Percentiles rank a stretch among this genome's conserved stretches.
phyloP scores from a whole-genome alignment of 2,329 filamentous ascomycete genomes.

The Clonostachys solani region DNA sequence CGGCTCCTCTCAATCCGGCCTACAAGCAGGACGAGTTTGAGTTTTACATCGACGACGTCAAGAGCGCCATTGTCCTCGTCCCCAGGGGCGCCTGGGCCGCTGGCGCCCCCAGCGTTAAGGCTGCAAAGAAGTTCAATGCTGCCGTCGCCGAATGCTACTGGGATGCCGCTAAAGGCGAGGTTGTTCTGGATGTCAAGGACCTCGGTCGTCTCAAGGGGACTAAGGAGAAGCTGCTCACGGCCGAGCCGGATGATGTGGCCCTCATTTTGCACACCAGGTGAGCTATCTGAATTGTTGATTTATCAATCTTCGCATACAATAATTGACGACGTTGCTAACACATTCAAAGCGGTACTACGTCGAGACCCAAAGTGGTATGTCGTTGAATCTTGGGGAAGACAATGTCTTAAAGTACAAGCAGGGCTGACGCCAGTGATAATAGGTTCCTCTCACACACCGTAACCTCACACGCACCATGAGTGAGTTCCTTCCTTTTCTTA shows the following conservation, averaged over 20 bases:
- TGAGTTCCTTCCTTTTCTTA: conserved; percentile 23
- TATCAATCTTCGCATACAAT: conserved; percentile 7
- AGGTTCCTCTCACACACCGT: conserved; percentile 73
- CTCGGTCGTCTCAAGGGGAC: conserved; percentile 56
- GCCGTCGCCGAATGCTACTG: conserved; percentile 87
- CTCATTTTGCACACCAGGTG: conserved; percentile 74
- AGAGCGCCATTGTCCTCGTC: conserved; percentile 73
- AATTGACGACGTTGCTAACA: conserved; percentile 6
- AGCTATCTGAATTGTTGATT: conserved; percentile 1
- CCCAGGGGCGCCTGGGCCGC: conserved; percentile 65
- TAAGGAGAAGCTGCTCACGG: conserved; percentile 30
- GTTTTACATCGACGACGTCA: conserved; percentile 87
- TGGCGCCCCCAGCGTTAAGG: conserved; percentile 67
- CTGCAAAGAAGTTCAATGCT: conserved; percentile 73
- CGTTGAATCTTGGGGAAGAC: conserved; percentile 13
- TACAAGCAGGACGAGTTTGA: conserved; percentile 91
- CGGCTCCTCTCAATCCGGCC: conserved; percentile 80
- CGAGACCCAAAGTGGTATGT: conserved; percentile 72
- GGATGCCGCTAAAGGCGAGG: conserved; percentile 58
- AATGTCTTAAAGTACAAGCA: no score
- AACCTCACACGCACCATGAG: conserved; percentile 81
- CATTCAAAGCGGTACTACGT: conserved; percentile 64
- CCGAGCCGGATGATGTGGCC: conserved; percentile 74
- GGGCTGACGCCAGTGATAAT: background rate
- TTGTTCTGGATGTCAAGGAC: conserved; percentile 76